Conservation (phyloP, 176 grass and related monocot genomes). For the Avena eriantha region DNA sequence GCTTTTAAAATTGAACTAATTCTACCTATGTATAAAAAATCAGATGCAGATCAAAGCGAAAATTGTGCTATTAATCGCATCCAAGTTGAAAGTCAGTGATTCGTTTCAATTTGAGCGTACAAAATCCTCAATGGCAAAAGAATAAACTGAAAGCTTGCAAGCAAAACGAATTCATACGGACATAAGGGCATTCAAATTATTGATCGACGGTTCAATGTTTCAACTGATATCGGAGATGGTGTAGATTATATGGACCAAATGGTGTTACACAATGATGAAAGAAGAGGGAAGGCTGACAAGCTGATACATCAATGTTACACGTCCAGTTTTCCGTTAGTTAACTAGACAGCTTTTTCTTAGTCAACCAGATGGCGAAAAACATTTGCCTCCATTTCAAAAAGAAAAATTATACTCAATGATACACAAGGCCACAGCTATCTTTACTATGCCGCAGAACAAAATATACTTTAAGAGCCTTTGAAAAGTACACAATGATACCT, state of each 20-base stretch:
- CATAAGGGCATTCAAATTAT: not conserved
- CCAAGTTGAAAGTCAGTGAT: not conserved
- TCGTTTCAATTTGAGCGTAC: not conserved
- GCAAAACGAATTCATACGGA: not conserved
- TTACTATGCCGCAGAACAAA: constrained; percentile 42
- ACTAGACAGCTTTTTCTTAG: not conserved
- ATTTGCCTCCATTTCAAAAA: not conserved
- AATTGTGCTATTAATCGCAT: not conserved
- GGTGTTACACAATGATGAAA: not conserved
- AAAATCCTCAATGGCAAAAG: not conserved
- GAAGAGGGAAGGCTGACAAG: not conserved
- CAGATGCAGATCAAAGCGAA: not conserved
- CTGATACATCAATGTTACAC: constrained; percentile 3
- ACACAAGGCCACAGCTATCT: constrained; percentile 18
- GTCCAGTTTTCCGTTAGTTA: not conserved
- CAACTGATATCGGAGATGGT: not conserved
- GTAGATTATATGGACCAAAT: not conserved
- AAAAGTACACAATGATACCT: not conserved
- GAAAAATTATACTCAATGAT: not conserved
- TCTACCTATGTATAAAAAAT: not conserved
- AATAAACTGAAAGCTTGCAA: not conserved
- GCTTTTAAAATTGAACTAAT: not conserved
- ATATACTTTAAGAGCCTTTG: constrained; percentile 17
- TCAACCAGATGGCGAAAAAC: not conserved
- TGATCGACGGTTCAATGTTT: not conserved